These are phyloP conservation scores for Microbotryum silenes-acaulis DNA, from an alignment of 1,284 basidiomycete genomes.

Conservation along the genomic window DNA sequence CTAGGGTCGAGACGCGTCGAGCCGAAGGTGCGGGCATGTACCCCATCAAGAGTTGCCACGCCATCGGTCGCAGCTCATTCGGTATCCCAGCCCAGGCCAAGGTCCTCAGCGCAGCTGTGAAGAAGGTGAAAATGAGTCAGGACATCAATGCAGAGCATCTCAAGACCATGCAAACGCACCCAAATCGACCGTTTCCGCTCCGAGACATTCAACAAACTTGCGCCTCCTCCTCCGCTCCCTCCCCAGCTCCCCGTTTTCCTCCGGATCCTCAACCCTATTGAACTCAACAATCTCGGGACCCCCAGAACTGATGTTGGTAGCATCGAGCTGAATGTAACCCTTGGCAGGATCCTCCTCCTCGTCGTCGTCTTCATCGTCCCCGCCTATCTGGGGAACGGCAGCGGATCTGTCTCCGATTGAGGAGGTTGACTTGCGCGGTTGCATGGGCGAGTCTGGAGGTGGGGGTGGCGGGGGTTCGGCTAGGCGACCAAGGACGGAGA, in stretches of 20 bases:
- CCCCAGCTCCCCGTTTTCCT: slow-evolving; percentile 24
- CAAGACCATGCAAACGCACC: slow-evolving; percentile 45
- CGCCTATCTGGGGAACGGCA: not conserved
- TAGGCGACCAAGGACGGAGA: slow-evolving; percentile 21
- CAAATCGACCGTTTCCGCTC: slow-evolving; percentile 52
- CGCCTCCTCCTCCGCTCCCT: slow-evolving; percentile 26
- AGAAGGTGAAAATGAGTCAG: slow-evolving; percentile 4
- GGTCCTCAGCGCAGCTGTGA: slow-evolving; percentile 58
- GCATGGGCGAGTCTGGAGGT: not conserved
- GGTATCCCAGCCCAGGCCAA: slow-evolving; percentile 96
- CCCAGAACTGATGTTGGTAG: slow-evolving; percentile 7
- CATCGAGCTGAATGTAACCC: slow-evolving; percentile 29
- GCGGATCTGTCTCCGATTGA: slow-evolving; percentile 49
- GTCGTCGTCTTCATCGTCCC: not conserved
- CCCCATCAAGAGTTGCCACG: slow-evolving; percentile 89
- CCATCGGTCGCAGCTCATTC: slow-evolving; percentile 73
- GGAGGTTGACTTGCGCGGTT: slow-evolving; percentile 46
- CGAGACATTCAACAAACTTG: slow-evolving; percentile 35
- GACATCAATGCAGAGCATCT: too few species aligned
- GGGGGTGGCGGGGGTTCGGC: slow-evolving; percentile 12
- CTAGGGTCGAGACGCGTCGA: slow-evolving; percentile 66
- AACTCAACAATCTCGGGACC: slow-evolving; percentile 21
- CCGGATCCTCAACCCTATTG: slow-evolving; percentile 11
- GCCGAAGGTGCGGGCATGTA: slow-evolving; percentile 81
- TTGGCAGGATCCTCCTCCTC: slow-evolving; percentile 12